Evolutionary conservation across 495 filamentous ascomycete species (phyloP).

Genomic region (Xylaria acuta): DNA sequence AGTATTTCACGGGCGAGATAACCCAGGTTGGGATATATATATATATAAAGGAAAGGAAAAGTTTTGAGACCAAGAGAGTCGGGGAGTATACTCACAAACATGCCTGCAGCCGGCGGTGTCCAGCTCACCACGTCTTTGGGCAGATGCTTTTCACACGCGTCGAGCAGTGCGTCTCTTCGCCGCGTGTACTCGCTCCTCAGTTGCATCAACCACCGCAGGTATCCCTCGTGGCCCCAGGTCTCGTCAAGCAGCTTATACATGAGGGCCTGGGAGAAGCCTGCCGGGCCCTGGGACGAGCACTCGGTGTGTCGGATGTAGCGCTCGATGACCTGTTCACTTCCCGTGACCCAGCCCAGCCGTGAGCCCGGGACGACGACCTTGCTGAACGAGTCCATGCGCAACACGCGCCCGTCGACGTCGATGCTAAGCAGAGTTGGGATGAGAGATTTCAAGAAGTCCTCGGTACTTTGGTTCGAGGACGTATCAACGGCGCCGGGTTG

Average conservation of each 20-base stretch:
- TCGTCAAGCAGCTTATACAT: conserved; percentile 92
- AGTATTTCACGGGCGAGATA: background rate
- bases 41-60: background rate
- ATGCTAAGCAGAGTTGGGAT: conserved; percentile 71
- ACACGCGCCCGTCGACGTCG: conserved; percentile 68
- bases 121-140: conserved; percentile 82
- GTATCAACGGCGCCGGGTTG: conserved; percentile 37
- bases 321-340: conserved; percentile 82
- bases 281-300: conserved; percentile 79
- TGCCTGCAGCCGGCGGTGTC: conserved; percentile 85
- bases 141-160: conserved; percentile 80
- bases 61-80: background rate
- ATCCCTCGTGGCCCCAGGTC: conserved; percentile 92
- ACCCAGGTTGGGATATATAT: background rate
- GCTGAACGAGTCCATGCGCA: conserved; percentile 81
- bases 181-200: conserved; percentile 82
- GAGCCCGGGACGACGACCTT: conserved; percentile 82
- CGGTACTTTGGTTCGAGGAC: conserved; percentile 24
- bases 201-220: conserved; percentile 86
- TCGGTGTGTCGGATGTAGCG: conserved; percentile 80
- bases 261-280: conserved; percentile 80
- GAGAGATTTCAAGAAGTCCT: conserved; percentile 57
- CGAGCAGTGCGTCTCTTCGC: conserved; percentile 76
- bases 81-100: conserved; percentile 81
- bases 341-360: conserved; percentile 79